These are phyloP conservation scores for Mycena filopes DNA, from an alignment of 768 basidiomycete genomes.

Conservation along the genomic window DNA sequence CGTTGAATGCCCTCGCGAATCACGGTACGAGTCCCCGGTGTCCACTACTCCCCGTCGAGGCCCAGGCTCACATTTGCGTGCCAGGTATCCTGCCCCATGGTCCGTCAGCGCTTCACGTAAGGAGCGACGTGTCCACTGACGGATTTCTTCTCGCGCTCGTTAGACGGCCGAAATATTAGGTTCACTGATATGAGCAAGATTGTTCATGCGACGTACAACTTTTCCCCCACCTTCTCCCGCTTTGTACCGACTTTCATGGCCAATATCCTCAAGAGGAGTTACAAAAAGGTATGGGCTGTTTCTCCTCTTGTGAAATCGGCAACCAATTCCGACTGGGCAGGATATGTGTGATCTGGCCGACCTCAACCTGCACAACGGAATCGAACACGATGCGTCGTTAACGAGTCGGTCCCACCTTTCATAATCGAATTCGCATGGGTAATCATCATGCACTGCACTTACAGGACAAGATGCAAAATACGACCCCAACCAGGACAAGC, in stretches of 20 bases:
- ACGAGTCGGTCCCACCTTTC: constrained; percentile 62
- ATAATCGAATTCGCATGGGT: no score
- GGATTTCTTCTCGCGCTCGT: neutral
- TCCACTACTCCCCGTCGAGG: no score
- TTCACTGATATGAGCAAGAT: constrained; percentile 60
- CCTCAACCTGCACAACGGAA: constrained; percentile 78
- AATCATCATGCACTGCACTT: no score
- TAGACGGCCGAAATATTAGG: constrained; percentile 72
- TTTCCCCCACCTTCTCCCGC: constrained; percentile 71
- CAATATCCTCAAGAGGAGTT: constrained; percentile 64
- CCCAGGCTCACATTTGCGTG: neutral
- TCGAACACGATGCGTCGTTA: constrained; percentile 77
- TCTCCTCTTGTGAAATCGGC: no score
- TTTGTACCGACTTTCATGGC: constrained; percentile 75
- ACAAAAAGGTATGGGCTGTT: constrained; percentile 46
- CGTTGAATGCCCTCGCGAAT: constrained; percentile 84
- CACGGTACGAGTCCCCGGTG: constrained; percentile 65
- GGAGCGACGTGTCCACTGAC: neutral
- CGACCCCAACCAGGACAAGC: constrained; percentile 63
- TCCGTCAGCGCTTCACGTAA: constrained; percentile 1
- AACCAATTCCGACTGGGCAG: no score
- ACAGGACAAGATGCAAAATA: constrained; percentile 60
- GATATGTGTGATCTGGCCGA: constrained; percentile 76
- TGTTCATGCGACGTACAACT: constrained; percentile 73
- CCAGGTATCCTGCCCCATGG: constrained; percentile 69